These are phyloP conservation scores for Penicillium manginii DNA, from an alignment of 495 filamentous ascomycete species.

Conservation along the genomic window DNA sequence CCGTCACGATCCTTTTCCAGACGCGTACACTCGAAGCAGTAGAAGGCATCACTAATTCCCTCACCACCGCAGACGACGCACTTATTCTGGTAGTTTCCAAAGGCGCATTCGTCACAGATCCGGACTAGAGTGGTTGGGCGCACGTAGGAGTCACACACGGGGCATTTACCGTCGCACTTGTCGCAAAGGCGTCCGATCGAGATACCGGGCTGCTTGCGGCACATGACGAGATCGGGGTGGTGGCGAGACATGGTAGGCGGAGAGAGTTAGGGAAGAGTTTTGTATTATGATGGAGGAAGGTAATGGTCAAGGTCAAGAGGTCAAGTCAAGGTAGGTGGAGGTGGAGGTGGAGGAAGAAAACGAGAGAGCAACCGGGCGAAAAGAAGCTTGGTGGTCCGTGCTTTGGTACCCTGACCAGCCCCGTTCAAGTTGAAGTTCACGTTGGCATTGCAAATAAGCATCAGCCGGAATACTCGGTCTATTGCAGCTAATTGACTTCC, in stretches of 20 bases:
- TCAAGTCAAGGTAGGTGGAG: constrained; percentile 5
- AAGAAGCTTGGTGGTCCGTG: constrained; percentile 33
- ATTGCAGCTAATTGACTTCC: not conserved
- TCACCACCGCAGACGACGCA: constrained; percentile 98
- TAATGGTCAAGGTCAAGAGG: not conserved
- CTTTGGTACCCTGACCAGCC: constrained; percentile 17
- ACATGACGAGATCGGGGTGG: constrained; percentile 92
- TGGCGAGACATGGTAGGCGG: constrained; percentile 39
- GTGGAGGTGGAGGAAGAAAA: constrained; percentile 14
- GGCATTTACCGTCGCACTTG: constrained; percentile 99
- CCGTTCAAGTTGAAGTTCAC: not conserved
- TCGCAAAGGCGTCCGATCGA: constrained; percentile 98
- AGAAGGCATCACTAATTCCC: constrained; percentile 99
- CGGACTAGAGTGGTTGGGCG: constrained; percentile 95
- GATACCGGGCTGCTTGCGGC: constrained; percentile 97
- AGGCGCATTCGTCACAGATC: constrained; percentile 99
- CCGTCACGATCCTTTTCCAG: constrained; percentile 97
- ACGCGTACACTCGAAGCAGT: constrained; percentile 98
- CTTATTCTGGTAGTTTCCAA: constrained; percentile 99
- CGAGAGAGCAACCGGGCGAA: constrained; percentile 14
- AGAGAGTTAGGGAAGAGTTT: constrained; percentile 5
- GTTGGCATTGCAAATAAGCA: not conserved
- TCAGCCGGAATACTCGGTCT: no score
- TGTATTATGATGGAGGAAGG: not conserved
- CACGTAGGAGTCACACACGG: constrained; percentile 98